These are phyloP conservation scores for Cyclaneusma minus DNA, from an alignment of 2,329 filamentous ascomycete species.

Conservation along the genomic window DNA sequence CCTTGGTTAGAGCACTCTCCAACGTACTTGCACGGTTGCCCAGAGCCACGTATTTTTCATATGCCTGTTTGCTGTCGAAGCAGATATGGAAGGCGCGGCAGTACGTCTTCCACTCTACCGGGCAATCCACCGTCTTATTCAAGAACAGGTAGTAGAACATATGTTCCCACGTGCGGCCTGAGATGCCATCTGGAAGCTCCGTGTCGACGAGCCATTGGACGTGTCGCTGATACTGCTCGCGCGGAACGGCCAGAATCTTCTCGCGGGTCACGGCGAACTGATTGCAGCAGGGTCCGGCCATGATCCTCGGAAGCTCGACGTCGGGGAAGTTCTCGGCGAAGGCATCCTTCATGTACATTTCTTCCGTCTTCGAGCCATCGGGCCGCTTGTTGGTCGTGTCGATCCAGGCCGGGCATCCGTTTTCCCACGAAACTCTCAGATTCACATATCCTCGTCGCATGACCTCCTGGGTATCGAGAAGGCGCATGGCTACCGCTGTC, in stretches of 20 bases:
- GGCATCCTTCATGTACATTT: slow-evolving; percentile 16
- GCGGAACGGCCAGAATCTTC: slow-evolving; percentile 15
- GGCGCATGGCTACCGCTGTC: slow-evolving; percentile 17
- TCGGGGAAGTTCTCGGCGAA: slow-evolving; percentile 16
- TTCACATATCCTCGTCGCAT: slow-evolving; percentile 36
- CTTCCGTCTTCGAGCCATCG: slow-evolving; percentile 18
- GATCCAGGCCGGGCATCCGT: slow-evolving; percentile 39
- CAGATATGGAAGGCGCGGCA: slow-evolving; percentile 21
- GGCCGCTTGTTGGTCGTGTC: slow-evolving; percentile 17
- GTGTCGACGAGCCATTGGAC: slow-evolving; percentile 19
- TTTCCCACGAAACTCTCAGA: slow-evolving; percentile 35
- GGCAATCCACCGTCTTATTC: slow-evolving; percentile 26
- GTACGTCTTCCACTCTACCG: slow-evolving; percentile 20
- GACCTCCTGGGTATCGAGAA: slow-evolving; percentile 22
- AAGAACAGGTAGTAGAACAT: slow-evolving; percentile 20
- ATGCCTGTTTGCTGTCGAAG: slow-evolving; percentile 9
- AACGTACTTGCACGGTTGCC: too few relatives aligned
- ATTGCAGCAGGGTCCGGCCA: slow-evolving; percentile 20
- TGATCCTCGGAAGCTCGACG: slow-evolving; percentile 15
- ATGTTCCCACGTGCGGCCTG: slow-evolving; percentile 21
- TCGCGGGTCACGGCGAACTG: slow-evolving; percentile 20
- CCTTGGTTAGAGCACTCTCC: too few relatives aligned
- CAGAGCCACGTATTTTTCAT: neutral
- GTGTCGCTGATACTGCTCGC: slow-evolving; percentile 15
- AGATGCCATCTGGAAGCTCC: slow-evolving; percentile 15